Conservation (phyloP, 2,329 filamentous ascomycete genomes). For the Hypoxylon sp. region DNA sequence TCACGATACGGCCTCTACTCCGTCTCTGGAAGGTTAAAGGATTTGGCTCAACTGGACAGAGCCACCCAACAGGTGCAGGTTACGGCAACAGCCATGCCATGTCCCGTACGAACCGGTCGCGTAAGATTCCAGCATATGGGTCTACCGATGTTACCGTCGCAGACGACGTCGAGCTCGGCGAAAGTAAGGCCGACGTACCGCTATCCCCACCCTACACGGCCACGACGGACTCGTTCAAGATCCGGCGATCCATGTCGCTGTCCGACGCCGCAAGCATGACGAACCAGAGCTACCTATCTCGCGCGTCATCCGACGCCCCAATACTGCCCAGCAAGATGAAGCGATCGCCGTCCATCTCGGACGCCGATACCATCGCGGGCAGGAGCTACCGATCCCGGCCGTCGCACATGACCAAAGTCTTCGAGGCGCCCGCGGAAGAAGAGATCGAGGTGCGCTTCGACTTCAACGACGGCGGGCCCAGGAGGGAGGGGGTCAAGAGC, state of each 20-base stretch:
- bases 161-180: conserved; percentile 46
- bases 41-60: conserved; percentile 53
- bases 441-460: conserved; percentile 33
- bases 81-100: conserved; percentile 38
- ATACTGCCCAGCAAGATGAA: conserved; percentile 6
- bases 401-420: conserved; percentile 29
- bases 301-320: conserved; percentile 20
- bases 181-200: conserved; percentile 19
- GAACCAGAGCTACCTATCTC: conserved; percentile 15
- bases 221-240: conserved; percentile 10
- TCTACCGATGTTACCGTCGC: conserved; percentile 50
- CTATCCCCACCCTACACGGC: neutral
- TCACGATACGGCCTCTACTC: conserved; percentile 63
- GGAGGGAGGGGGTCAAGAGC: conserved; percentile 42
- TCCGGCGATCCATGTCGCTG: conserved; percentile 21
- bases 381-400: conserved; percentile 28
- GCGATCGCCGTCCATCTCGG: conserved; percentile 22
- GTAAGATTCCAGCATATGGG: conserved; percentile 47
- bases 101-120: conserved; percentile 44
- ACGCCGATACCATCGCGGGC: conserved; percentile 15
- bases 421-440: conserved; percentile 32
- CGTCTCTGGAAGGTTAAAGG: conserved; percentile 57
- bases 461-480: conserved; percentile 17
- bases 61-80: conserved; percentile 40
- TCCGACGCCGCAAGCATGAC: conserved; percentile 20